Evolutionary conservation across 2,329 filamentous ascomycete genomes (phyloP).

Genomic region (Metarhizium humberi): DNA sequence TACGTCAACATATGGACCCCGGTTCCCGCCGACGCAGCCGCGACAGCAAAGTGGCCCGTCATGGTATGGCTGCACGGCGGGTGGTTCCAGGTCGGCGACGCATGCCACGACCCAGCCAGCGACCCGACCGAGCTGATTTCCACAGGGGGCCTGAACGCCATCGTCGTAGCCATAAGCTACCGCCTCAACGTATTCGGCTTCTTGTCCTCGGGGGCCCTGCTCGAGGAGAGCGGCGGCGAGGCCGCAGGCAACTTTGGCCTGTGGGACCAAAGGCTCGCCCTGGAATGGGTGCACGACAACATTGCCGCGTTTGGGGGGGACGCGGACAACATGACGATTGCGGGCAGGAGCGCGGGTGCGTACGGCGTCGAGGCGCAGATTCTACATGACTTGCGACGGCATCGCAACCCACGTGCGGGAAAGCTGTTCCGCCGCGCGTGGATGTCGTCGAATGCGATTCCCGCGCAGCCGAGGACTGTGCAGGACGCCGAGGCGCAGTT

Average conservation of each 20-base stretch:
- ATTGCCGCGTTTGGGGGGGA: conserved; percentile 37
- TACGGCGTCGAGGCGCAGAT: conserved; percentile 33
- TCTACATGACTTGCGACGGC: conserved; percentile 21
- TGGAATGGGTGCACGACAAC: conserved; percentile 41
- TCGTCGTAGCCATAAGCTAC: conserved; percentile 29
- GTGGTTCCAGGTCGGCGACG: conserved; percentile 37
- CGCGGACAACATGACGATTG: conserved; percentile 32
- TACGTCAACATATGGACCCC: conserved; percentile 38
- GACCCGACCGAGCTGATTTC: conserved; percentile 33
- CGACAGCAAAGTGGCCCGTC: conserved; percentile 18
- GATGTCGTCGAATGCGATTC: conserved; percentile 36
- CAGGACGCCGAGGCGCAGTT: conserved; percentile 29
- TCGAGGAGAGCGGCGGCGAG: conserved; percentile 12
- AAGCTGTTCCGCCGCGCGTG: conserved; percentile 26
- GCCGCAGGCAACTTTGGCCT: conserved; percentile 29
- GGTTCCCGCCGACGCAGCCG: conserved; percentile 9
- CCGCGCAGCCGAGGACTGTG: conserved; percentile 30
- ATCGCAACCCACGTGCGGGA: background rate
- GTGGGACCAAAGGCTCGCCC: conserved; percentile 38
- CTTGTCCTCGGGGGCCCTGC: conserved; percentile 29
- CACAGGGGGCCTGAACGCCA: conserved; percentile 23
- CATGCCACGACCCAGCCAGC: conserved; percentile 30
- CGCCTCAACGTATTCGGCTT: conserved; percentile 36
- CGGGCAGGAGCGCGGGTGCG: conserved; percentile 33
- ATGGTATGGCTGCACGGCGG: conserved; percentile 32